Base-by-base conservation (phyloP, 2,329 filamentous ascomycete genomes). In the Apiospora rasikravindrae region DNA sequence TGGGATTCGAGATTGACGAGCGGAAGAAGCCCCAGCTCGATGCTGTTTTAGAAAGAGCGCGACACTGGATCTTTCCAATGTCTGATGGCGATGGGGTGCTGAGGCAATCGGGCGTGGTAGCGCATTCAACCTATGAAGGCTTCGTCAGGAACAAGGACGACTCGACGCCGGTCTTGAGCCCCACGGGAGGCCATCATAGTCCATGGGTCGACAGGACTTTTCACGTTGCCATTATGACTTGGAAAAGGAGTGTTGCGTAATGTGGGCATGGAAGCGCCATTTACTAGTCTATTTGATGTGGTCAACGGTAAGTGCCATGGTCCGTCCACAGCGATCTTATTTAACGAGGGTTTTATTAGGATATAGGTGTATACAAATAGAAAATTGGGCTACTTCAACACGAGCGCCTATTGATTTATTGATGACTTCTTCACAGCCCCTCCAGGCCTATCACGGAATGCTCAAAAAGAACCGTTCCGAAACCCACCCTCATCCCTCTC, bases 31-130 rank as follows among this genome's bases (percentile, higher is more conserved):
- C 10, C 14, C 71, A 73, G 26, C 37, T 73, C 61, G 69, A 73
- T 37, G 49, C 44, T 24, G 33, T 73, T 8, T 57, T 73, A 13
- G 71, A 69, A 26, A 53, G 71, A 29, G 71, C 69, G 7, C 19
- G 45, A 22, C 69, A 73, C 33, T 73, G 71, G 71, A 51, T 73
- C 5, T 73, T 73, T 26, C 71, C 71, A 16, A 33, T 73, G 44
- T 37, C 40, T 4, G 69, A 69, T 51, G 47, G 49, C 8, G 51
- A 22, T 7, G 64, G 61, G 10, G 64, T 69, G 7, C 26, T 73
- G 37, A 51, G 42, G 13, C 49, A 73, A 24, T 37, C 57, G 11
- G 71, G 69, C 4, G 51, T 40, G 14, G 69, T 73, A 29, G 64
- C 47, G 16, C 53, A 26, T 33, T 66, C 42, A 22, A 26, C 61